These are phyloP conservation scores for Aspergillus ellipticus DNA, from an alignment of 495 filamentous ascomycete species.

Conservation along the genomic window DNA sequence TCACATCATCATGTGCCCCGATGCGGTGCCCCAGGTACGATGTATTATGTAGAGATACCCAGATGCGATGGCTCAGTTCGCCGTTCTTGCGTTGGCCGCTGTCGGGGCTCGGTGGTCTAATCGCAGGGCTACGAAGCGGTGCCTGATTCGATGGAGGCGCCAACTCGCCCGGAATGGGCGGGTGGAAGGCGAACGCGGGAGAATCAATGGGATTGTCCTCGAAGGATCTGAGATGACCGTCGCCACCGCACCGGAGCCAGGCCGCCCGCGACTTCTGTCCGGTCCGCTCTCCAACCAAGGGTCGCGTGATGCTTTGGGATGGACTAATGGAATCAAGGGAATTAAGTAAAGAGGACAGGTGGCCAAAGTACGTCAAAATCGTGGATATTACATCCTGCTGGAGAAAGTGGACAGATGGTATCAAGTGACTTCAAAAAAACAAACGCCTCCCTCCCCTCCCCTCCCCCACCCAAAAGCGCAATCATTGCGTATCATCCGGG, in stretches of 20 bases:
- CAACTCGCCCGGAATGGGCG: neutral
- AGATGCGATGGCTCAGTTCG: neutral
- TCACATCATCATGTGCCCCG: neutral
- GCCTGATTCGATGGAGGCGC: neutral
- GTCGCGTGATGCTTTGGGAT: conserved; percentile 3
- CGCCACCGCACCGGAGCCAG: conserved; percentile 7
- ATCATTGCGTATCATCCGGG: neutral
- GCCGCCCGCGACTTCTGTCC: conserved; percentile 5
- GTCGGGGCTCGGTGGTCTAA: neutral
- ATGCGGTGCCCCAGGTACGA: neutral
- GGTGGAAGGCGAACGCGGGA: neutral
- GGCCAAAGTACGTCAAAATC: neutral
- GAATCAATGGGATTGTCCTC: neutral
- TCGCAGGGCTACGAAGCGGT: neutral
- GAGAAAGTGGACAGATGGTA: neutral
- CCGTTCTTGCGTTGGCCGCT: neutral
- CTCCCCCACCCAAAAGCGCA: too few relatives aligned
- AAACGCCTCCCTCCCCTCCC: neutral
- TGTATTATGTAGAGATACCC: neutral
- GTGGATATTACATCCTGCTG: neutral
- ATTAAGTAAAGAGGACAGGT: neutral
- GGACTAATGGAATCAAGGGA: neutral
- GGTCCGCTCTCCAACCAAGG: conserved; percentile 12
- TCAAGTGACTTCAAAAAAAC: neutral
- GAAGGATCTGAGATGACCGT: neutral